Conservation (phyloP, 202 grass and related monocot species). For the Brachypodium distachyon region DNA sequence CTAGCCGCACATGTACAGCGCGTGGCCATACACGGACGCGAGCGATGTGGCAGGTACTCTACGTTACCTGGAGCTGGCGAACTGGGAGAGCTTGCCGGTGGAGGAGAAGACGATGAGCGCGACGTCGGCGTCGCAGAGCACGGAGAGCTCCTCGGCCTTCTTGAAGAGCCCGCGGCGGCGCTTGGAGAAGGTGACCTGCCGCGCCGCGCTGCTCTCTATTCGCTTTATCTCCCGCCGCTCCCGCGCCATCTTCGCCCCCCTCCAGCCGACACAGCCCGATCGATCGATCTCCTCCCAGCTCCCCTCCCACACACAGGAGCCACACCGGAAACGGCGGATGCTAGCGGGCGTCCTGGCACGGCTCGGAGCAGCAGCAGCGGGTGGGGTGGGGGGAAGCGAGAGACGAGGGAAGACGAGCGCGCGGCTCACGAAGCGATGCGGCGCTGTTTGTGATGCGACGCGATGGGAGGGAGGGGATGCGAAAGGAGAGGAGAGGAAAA, state of each 20-base stretch:
- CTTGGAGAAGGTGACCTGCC: slow-evolving; percentile 93
- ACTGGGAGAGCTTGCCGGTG: slow-evolving; percentile 71
- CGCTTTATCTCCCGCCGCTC: slow-evolving; percentile 73
- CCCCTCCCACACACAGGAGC: background rate
- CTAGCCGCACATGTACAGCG: background rate
- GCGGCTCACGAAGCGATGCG: background rate
- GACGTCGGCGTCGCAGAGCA: slow-evolving; percentile 77
- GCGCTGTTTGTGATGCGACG: background rate
- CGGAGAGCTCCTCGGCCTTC: slow-evolving; percentile 86
- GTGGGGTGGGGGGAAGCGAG: too few relatives aligned
- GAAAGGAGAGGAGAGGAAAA: background rate
- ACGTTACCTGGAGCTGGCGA: slow-evolving; percentile 75
- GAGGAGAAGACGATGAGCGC: slow-evolving; percentile 84
- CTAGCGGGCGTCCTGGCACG: background rate
- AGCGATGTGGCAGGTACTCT: too few relatives aligned
- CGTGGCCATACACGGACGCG: too few relatives aligned
- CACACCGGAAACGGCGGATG: background rate
- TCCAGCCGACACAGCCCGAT: background rate
- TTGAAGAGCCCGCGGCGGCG: slow-evolving; percentile 76
- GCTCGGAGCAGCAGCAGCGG: background rate
- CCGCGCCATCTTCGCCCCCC: slow-evolving; percentile 39
- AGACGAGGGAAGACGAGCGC: background rate
- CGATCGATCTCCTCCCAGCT: background rate
- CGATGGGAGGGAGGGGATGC: background rate
- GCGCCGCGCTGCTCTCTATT: slow-evolving; percentile 76